These are phyloP conservation scores for Priceomyces haplophilus DNA, from an alignment of 805 yeast species.

Conservation along the genomic window DNA sequence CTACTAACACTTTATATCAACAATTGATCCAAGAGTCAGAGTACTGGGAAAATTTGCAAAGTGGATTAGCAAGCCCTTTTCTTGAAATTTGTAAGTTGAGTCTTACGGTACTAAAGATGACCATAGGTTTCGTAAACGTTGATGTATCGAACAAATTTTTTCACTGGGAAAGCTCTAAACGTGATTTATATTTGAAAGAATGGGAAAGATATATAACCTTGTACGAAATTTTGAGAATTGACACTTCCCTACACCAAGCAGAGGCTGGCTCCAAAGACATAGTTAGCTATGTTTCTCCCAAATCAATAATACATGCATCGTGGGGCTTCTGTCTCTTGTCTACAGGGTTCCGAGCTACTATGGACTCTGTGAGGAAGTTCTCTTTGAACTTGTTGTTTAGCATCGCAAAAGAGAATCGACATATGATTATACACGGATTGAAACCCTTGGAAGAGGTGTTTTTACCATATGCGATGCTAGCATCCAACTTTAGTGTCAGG, in stretches of 20 bases:
- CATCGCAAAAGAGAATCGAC: conserved; percentile 45
- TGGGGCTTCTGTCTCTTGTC: conserved; percentile 76
- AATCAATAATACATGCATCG: conserved; percentile 54
- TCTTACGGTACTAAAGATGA: conserved; percentile 59
- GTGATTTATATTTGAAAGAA: conserved; percentile 35
- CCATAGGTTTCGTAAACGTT: conserved; percentile 47
- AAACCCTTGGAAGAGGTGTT: conserved; percentile 46
- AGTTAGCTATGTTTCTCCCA: conserved; percentile 46
- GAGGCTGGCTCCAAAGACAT: conserved; percentile 72
- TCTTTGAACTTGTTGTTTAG: conserved; percentile 54
- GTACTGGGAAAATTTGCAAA: conserved; percentile 60
- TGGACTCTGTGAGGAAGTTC: conserved; percentile 73
- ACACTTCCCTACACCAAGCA: conserved; percentile 82
- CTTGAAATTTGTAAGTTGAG: conserved; percentile 72
- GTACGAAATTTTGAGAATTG: conserved; percentile 78
- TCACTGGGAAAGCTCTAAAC: conserved; percentile 38
- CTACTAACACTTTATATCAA: conserved; percentile 23
- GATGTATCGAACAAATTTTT: conserved; percentile 37
- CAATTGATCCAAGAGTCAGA: conserved; percentile 15
- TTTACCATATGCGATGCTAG: conserved; percentile 60
- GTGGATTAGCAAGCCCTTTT: conserved; percentile 49
- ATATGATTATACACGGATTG: conserved; percentile 31
- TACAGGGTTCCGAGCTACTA: conserved; percentile 71
- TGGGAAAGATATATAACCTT: conserved; percentile 77
- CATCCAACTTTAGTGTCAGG: conserved; percentile 54